Evolutionary conservation across 2,329 filamentous ascomycete species (phyloP).

Genomic region (Apiospora saccharicola): DNA sequence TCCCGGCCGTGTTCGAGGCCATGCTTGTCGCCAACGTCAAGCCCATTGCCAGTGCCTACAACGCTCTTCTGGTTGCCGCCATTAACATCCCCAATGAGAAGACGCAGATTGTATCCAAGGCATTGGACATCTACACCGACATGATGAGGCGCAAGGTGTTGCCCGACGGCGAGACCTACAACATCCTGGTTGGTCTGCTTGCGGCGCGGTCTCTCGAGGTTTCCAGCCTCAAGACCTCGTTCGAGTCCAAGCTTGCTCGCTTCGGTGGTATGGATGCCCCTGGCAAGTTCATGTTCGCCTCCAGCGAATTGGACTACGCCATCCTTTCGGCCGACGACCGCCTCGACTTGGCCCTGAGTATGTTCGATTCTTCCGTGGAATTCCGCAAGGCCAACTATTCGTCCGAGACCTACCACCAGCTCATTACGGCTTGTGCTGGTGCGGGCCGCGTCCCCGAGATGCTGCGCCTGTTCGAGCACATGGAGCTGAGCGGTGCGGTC

Average conservation of each 20-base stretch:
- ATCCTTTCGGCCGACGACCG: conserved; percentile 89
- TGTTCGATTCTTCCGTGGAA: conserved; percentile 80
- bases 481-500: conserved; percentile 78
- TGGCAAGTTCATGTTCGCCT: conserved; percentile 78
- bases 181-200: conserved; percentile 84
- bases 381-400: conserved; percentile 73
- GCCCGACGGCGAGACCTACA: conserved; percentile 86
- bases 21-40: conserved; percentile 84
- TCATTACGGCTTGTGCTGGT: conserved; percentile 88
- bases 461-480: conserved; percentile 89
- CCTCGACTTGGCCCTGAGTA: conserved; percentile 81
- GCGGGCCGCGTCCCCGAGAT: conserved; percentile 85
- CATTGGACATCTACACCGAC: conserved; percentile 92
- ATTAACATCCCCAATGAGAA: conserved; percentile 82
- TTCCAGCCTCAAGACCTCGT: conserved; percentile 70
- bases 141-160: conserved; percentile 88
- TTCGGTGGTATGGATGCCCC: conserved; percentile 75
- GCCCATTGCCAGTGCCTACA: conserved; percentile 88
- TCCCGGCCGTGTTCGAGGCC: conserved; percentile 88
- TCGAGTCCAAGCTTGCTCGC: conserved; percentile 84
- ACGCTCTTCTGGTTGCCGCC: conserved; percentile 84
- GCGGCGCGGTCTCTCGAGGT: conserved; percentile 83
- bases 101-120: conserved; percentile 87
- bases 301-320: conserved; percentile 85
- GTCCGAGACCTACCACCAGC: conserved; percentile 81